These are phyloP conservation scores for Diaporthe citrichinensis DNA, from an alignment of 2,329 filamentous ascomycete species.

Conservation along the genomic window DNA sequence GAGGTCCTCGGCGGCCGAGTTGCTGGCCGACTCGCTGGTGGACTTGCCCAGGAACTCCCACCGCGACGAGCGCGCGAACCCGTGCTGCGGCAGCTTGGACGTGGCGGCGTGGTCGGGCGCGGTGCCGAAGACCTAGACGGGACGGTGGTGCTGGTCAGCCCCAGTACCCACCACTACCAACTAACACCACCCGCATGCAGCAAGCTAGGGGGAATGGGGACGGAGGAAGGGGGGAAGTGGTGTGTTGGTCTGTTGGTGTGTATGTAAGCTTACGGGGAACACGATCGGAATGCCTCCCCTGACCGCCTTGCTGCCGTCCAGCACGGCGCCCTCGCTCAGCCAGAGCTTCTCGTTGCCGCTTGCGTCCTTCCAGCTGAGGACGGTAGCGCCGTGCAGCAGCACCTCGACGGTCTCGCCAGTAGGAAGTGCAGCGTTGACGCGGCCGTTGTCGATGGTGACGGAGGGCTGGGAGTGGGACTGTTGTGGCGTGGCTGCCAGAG, in stretches of 20 bases:
- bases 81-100: slow-evolving; percentile 87
- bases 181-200: slow-evolving; percentile 6
- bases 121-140: slow-evolving; percentile 83
- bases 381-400: slow-evolving; percentile 91
- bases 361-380: slow-evolving; percentile 92
- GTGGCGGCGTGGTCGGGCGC: slow-evolving; percentile 84
- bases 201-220: slow-evolving; percentile 3
- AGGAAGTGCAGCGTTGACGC: slow-evolving; percentile 84
- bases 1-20: slow-evolving; percentile 62
- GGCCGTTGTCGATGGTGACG: slow-evolving; percentile 80
- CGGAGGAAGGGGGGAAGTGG: neutral
- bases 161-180: neutral
- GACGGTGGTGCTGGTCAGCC: slow-evolving; percentile 10
- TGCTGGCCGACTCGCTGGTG: slow-evolving; percentile 70
- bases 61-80: slow-evolving; percentile 88
- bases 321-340: slow-evolving; percentile 82
- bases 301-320: slow-evolving; percentile 92
- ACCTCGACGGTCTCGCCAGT: slow-evolving; percentile 90
- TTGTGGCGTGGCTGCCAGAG: slow-evolving; percentile 80
- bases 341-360: slow-evolving; percentile 87
- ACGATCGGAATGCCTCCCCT: slow-evolving; percentile 93
- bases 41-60: slow-evolving; percentile 98
- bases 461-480: slow-evolving; percentile 78
- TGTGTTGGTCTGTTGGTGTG: neutral
- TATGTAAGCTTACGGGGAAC: slow-evolving; percentile 79